These are phyloP conservation scores for Dentipellis sp. DNA, from an alignment of 768 basidiomycete species.

Conservation along the genomic window DNA sequence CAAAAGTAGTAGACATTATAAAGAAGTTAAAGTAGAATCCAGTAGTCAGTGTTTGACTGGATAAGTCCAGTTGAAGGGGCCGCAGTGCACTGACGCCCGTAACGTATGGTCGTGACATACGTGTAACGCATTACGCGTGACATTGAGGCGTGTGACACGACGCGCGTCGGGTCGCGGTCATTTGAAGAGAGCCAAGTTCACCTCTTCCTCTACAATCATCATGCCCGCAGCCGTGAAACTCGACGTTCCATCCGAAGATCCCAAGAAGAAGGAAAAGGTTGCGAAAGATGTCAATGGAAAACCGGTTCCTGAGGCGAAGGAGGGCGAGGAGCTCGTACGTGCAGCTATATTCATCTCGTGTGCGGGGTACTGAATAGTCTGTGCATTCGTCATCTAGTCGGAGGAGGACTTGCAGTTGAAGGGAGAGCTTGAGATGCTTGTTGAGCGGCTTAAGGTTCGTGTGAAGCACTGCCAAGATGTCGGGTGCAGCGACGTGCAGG, in stretches of 20 bases:
- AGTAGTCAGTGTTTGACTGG: too few relatives aligned
- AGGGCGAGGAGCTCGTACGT: slow-evolving; percentile 71
- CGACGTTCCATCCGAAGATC: slow-evolving; percentile 63
- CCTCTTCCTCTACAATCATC: slow-evolving; percentile 33
- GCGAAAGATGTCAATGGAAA: slow-evolving; percentile 35
- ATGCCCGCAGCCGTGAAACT: slow-evolving; percentile 51
- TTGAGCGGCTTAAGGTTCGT: slow-evolving; percentile 83
- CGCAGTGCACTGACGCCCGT: not conserved
- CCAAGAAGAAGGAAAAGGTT: slow-evolving; percentile 56
- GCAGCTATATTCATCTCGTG: not conserved
- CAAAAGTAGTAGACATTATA: too few relatives aligned
- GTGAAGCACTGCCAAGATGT: too few relatives aligned
- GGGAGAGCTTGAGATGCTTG: slow-evolving; percentile 93
- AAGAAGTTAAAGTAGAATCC: too few relatives aligned
- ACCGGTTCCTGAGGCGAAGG: slow-evolving; percentile 33
- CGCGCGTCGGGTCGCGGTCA: not conserved
- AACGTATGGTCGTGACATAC: not conserved
- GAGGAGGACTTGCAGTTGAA: slow-evolving; percentile 94
- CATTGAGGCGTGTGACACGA: slow-evolving; percentile 12
- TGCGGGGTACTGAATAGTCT: not conserved
- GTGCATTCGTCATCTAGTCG: slow-evolving; percentile 38
- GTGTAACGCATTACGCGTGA: not conserved
- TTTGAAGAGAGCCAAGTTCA: not conserved
- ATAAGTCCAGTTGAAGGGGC: too few relatives aligned
- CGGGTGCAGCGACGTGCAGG: too few relatives aligned